phyloP scores from a whole-genome alignment of 257 asterid genomes.

The Schizonepeta tenuifolia region DNA sequence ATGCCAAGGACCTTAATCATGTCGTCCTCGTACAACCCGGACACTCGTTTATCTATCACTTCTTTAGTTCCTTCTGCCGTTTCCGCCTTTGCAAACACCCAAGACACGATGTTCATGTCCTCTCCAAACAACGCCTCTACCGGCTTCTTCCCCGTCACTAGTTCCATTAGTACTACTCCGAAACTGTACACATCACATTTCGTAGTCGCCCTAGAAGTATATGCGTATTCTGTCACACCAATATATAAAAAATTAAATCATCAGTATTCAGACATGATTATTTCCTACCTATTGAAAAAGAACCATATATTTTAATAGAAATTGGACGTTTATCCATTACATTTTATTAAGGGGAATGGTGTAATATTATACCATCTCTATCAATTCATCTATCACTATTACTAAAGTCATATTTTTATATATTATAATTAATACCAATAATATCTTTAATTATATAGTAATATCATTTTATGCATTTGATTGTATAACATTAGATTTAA shows the following conservation, averaged over 20 bases:
- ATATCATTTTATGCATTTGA: too few species aligned
- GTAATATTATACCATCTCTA: too few species aligned
- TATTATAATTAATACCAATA: too few species aligned
- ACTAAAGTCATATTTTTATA: too few species aligned
- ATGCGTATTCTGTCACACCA: conserved; percentile 71
- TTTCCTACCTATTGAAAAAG: too few species aligned
- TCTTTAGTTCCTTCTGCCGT: conserved; percentile 69
- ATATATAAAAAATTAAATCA: too few species aligned
- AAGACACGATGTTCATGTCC: conserved; percentile 72
- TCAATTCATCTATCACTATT: too few species aligned
- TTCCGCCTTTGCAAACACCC: conserved; percentile 78
- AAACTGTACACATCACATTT: conserved; percentile 93
- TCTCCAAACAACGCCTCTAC: conserved; percentile 90
- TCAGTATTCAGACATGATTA: background rate
- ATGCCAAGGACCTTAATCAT: conserved; percentile 83
- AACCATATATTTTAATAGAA: too few species aligned
- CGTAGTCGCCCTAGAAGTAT: conserved; percentile 86
- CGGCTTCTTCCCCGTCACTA: conserved; percentile 87
- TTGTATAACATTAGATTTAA: too few species aligned
- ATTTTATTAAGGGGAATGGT: too few species aligned
- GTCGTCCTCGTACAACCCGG: conserved; percentile 62
- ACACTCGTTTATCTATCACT: conserved; percentile 64
- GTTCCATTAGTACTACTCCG: conserved; percentile 88
- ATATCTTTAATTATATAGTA: too few species aligned
- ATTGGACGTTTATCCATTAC: too few species aligned